A percentile compares a stretch with the other conserved stretches of the same genome.
These are phyloP conservation scores for Pichia sp. DNA, from an alignment of 1,139 yeast genomes.

Conservation along the genomic window DNA sequence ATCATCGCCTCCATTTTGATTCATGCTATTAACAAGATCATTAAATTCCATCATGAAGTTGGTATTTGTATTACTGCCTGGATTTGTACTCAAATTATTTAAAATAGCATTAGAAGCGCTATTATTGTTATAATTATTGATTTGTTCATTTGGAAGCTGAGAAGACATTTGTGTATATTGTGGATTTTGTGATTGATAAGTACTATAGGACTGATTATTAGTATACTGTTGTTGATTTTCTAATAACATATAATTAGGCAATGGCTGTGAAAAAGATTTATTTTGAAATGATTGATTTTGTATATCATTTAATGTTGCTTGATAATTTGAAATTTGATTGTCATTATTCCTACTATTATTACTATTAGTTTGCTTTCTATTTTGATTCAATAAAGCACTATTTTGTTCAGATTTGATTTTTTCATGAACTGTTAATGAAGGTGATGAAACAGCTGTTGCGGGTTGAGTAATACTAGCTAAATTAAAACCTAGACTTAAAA, in stretches of 20 bases:
- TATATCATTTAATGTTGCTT: not conserved
- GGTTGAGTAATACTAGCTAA: not conserved
- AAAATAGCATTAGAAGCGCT: not conserved
- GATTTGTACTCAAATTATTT: not conserved
- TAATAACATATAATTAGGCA: slow-evolving; percentile 3
- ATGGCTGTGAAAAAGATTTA: not conserved
- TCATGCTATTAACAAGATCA: slow-evolving; percentile 12
- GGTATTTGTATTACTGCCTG: not conserved
- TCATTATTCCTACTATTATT: too few relatives aligned
- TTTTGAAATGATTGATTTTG: too few relatives aligned
- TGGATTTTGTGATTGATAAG: not conserved
- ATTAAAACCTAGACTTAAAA: slow-evolving; percentile 21
- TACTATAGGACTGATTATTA: not conserved
- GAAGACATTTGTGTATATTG: not conserved
- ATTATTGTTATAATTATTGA: not conserved
- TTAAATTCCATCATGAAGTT: slow-evolving; percentile 13
- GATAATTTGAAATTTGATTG: too few relatives aligned
- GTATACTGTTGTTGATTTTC: not conserved
- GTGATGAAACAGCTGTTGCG: not conserved
- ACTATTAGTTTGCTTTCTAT: too few relatives aligned
- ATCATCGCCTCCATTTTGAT: slow-evolving; percentile 2
- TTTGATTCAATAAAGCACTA: too few relatives aligned
- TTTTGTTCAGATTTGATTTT: too few relatives aligned
- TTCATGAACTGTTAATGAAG: too few relatives aligned
- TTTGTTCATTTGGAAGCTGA: not conserved